Evolutionary conservation across 2,329 filamentous ascomycete species (phyloP).

Genomic region (Penicillium sp.): DNA sequence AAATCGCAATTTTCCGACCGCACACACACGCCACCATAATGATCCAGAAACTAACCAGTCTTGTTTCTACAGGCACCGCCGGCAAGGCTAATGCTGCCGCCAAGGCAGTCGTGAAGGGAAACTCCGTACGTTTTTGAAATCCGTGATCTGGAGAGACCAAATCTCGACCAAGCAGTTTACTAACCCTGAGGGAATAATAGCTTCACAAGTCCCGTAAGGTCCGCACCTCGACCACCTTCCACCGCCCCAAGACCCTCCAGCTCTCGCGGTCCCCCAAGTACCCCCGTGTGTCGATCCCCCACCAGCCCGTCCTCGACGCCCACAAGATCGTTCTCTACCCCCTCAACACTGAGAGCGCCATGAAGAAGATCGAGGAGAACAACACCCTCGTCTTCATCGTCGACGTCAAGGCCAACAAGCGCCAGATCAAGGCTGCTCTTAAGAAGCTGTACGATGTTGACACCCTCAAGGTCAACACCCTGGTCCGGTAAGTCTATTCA

Average conservation of each 20-base stretch:
- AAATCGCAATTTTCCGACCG: slow-evolving; percentile 14
- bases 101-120: slow-evolving; percentile 93
- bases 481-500: slow-evolving; percentile 72
- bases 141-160: background rate
- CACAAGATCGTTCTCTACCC: slow-evolving; percentile 98
- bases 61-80: slow-evolving; percentile 40
- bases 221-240: slow-evolving; percentile 90
- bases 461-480: slow-evolving; percentile 98
- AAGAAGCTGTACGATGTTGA: slow-evolving; percentile 99
- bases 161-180: background rate
- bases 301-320: slow-evolving; percentile 89
- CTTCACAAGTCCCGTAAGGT: slow-evolving; percentile 91
- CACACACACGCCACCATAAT: background rate
- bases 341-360: slow-evolving; percentile 98
- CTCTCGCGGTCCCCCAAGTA: slow-evolving; percentile 92
- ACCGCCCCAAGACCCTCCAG: slow-evolving; percentile 93
- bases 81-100: slow-evolving; percentile 85
- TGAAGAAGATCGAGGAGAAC: slow-evolving; percentile 99
- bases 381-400: slow-evolving; percentile 99
- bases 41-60: slow-evolving; percentile 26
- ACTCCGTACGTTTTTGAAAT: slow-evolving; percentile 74
- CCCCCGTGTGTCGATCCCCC: slow-evolving; percentile 91
- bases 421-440: slow-evolving; percentile 95
- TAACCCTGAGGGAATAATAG: slow-evolving; percentile 41
- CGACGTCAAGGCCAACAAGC: slow-evolving; percentile 98